Percentiles rank a stretch among this genome's conserved stretches.
These are phyloP conservation scores for Penicillium sp. DNA, from an alignment of 2,329 filamentous ascomycete species.

Conservation along the genomic window DNA sequence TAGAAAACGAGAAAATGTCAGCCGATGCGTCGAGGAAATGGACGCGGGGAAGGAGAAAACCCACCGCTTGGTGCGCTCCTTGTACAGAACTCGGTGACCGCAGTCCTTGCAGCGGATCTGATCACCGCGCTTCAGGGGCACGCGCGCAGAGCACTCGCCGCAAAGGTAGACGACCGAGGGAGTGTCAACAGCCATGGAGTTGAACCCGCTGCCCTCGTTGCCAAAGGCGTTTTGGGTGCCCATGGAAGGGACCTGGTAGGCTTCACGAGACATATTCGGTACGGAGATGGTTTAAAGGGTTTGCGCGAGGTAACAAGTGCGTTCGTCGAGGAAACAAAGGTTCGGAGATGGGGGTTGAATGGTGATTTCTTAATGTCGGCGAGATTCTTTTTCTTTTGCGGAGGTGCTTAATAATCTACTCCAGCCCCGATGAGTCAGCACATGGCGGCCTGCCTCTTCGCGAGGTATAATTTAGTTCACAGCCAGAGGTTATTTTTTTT, in stretches of 20 bases:
- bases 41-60: conserved; percentile 27
- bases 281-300: background rate
- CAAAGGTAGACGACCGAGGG: conserved; percentile 69
- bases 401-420: background rate
- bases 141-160: conserved; percentile 79
- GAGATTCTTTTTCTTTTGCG: conserved; percentile 15
- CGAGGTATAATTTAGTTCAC: background rate
- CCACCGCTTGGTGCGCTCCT: conserved; percentile 95
- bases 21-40: conserved; percentile 7
- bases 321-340: background rate
- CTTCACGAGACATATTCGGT: conserved; percentile 65
- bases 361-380: conserved; percentile 1
- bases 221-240: conserved; percentile 42
- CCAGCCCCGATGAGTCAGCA: background rate
- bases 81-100: conserved; percentile 92
- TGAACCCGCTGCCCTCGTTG: conserved; percentile 35
- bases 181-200: conserved; percentile 47
- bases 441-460: background rate
- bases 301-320: background rate
- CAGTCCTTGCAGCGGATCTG: conserved; percentile 88
- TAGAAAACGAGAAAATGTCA: conserved; percentile 11
- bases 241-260: conserved; percentile 69
- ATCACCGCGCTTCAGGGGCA: conserved; percentile 72
- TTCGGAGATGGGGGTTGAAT: background rate
- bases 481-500: background rate